Evolutionary conservation across 2,329 filamentous ascomycete genomes (phyloP).

Genomic region (Phyllosticta citribraziliensis): DNA sequence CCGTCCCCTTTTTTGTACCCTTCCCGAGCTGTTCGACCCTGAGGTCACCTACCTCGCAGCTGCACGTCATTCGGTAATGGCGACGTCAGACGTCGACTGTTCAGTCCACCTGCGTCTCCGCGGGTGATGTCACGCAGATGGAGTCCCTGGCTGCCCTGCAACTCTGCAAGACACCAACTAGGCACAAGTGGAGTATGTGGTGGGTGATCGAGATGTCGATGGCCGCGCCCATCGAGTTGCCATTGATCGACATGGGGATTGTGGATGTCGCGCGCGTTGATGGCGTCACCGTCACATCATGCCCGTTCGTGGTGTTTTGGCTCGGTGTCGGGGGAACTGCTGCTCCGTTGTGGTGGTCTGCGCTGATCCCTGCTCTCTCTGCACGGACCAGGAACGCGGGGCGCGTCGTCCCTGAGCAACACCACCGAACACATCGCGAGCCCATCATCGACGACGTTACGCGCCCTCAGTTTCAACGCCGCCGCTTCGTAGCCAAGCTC

Average conservation of each 20-base stretch:
- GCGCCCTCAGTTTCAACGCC: too few relatives aligned
- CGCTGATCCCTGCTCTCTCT: not conserved
- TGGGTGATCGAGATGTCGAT: too few relatives aligned
- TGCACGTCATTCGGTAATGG: not conserved
- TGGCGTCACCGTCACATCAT: not conserved
- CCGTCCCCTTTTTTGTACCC: not conserved
- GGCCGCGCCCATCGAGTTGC: too few relatives aligned
- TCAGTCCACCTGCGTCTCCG: not conserved
- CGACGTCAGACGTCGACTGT: not conserved
- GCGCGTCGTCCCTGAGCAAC: not conserved
- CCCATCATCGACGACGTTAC: not conserved
- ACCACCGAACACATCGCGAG: not conserved
- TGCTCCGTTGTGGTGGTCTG: not conserved
- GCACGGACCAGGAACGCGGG: too few relatives aligned
- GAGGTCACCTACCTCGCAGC: not conserved
- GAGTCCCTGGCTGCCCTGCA: not conserved
- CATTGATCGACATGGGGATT: too few relatives aligned
- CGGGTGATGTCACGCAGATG: not conserved
- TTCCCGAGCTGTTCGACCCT: not conserved
- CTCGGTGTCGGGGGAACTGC: not conserved
- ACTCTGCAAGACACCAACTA: too few relatives aligned
- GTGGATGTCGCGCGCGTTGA: not conserved
- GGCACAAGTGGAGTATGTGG: too few relatives aligned
- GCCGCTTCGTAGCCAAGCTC: too few relatives aligned
- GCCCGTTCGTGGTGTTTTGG: not conserved